Base-by-base conservation (phyloP, 495 filamentous ascomycete genomes). In the Daldinia vernicosa region DNA sequence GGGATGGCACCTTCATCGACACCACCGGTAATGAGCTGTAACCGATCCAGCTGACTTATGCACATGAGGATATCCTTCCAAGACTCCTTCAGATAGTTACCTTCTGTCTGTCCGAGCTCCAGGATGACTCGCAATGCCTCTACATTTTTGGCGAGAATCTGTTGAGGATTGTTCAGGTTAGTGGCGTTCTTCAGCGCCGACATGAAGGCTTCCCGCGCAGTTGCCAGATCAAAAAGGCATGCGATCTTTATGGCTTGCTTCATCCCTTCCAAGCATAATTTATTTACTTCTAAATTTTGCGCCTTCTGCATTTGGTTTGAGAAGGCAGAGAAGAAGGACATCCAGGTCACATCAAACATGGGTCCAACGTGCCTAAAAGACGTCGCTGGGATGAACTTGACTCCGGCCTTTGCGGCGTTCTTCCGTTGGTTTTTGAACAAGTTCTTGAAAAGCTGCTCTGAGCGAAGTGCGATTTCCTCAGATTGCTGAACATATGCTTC, bases 291-390 rank as follows among this genome's bases (percentile, higher is more conserved):
- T 19, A 97, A 84, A 76, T 97, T 95, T 59, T 96, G 91, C 0
- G 92, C 92, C 75, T 95, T 93, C 73, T 97, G 95, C 79, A 93
- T 93, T 64, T 93, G 89, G 28, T 92, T 93, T 3, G 95, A 97
- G 27, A 98, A 85, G 0, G 93, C 93, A 9, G 93, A 97, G 75
- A 98, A 90, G 80, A 97, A 97, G 19, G 95, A 95, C 95, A 98
- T 99, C 95, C 95, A 99, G 0, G 93, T 96, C 15, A 97, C 94
- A 70, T 98, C 94, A 71, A 99, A 99, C 95, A 99, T 99, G 3
- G 95, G 94, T 0, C 95, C 95, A 56, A 97, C 91, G 80, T 99
- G 95, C 68, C 91, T 94, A 77, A 92, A 94, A 0, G 94, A 97
- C 1, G 93, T 93, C 1, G 96, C 95, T 12, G 92, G 90, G 67